A percentile compares a stretch with the other conserved stretches of the same genome.
These are phyloP conservation scores for Colletotrichum karsti DNA, from an alignment of 2,329 filamentous ascomycete species.

Conservation along the genomic window DNA sequence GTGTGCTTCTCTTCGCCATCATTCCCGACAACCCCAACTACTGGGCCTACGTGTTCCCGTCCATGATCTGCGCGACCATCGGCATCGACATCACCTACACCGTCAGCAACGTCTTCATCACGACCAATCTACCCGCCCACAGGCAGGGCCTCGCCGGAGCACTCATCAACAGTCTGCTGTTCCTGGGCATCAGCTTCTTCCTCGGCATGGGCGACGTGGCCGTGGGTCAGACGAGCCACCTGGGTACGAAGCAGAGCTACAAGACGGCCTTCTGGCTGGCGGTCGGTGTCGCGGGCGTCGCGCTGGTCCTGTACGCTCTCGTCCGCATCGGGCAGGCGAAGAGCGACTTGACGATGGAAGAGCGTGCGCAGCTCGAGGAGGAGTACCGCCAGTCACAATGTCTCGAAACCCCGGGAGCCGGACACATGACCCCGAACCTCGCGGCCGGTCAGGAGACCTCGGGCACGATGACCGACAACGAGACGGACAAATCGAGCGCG, in stretches of 20 bases:
- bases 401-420: neutral
- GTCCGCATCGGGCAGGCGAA: slow-evolving; percentile 44
- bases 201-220: slow-evolving; percentile 76
- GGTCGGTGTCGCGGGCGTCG: slow-evolving; percentile 60
- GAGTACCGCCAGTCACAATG: neutral
- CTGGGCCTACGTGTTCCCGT: slow-evolving; percentile 79
- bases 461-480: slow-evolving; percentile 7
- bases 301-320: slow-evolving; percentile 63
- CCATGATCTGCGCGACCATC: slow-evolving; percentile 74
- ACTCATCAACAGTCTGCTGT: slow-evolving; percentile 74
- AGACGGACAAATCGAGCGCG: slow-evolving; percentile 3
- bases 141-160: slow-evolving; percentile 78
- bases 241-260: slow-evolving; percentile 62
- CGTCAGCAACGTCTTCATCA: slow-evolving; percentile 80
- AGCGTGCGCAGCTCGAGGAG: slow-evolving; percentile 28
- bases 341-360: slow-evolving; percentile 32
- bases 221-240: slow-evolving; percentile 55
- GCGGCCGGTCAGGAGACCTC: neutral
- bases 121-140: slow-evolving; percentile 71
- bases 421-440: neutral
- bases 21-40: slow-evolving; percentile 68
- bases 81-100: slow-evolving; percentile 82
- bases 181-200: slow-evolving; percentile 77
- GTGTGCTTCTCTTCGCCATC: slow-evolving; percentile 70
- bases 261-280: slow-evolving; percentile 74